A percentile compares a stretch with the other conserved stretches of the same genome.
These are phyloP conservation scores for Yamadazyma oceani DNA, from an alignment of 1,139 yeast genomes.

Conservation along the genomic window DNA sequence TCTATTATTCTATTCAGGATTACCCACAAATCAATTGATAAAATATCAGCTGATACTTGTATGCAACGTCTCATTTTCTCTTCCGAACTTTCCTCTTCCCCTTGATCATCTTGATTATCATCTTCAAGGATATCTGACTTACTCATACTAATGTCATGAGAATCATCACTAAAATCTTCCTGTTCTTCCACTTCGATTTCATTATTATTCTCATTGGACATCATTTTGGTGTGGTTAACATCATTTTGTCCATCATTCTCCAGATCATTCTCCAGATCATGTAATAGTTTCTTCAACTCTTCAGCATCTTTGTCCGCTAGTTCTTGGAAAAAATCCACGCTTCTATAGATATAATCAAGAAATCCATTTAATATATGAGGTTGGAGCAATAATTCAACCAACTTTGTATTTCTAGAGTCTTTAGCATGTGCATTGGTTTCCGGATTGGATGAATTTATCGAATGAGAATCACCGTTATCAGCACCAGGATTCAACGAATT, in stretches of 20 bases:
- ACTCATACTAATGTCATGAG: conserved; percentile 2
- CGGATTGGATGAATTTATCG: conserved; percentile 39
- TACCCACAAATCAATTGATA: conserved; percentile 46
- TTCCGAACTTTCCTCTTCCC: conserved; percentile 30
- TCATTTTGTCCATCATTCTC: conserved; percentile 3
- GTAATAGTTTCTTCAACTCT: conserved; percentile 17
- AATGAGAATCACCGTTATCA: conserved; percentile 27
- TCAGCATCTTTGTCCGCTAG: conserved; percentile 26
- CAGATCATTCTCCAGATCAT: conserved; percentile 11
- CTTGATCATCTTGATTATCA: conserved; percentile 12
- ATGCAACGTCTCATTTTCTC: conserved; percentile 42
- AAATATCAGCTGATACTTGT: conserved; percentile 43
- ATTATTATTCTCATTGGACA: conserved; percentile 2
- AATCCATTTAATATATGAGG: conserved; percentile 47
- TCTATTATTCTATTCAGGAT: conserved; percentile 47
- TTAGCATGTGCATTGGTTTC: conserved; percentile 28
- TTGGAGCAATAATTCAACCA: conserved; percentile 44
- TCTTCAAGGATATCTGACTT: conserved; percentile 7
- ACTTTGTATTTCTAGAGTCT: conserved; percentile 41
- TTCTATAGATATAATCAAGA: conserved; percentile 33
- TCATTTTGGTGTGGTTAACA: conserved; percentile 5
- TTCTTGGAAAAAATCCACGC: conserved; percentile 42
- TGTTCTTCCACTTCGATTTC: conserved; percentile 3
- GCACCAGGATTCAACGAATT: conserved; percentile 9
- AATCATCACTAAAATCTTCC: conserved; percentile 3